Conservation (phyloP, 2,329 filamentous ascomycete species). For the Ophiostoma sp. region DNA sequence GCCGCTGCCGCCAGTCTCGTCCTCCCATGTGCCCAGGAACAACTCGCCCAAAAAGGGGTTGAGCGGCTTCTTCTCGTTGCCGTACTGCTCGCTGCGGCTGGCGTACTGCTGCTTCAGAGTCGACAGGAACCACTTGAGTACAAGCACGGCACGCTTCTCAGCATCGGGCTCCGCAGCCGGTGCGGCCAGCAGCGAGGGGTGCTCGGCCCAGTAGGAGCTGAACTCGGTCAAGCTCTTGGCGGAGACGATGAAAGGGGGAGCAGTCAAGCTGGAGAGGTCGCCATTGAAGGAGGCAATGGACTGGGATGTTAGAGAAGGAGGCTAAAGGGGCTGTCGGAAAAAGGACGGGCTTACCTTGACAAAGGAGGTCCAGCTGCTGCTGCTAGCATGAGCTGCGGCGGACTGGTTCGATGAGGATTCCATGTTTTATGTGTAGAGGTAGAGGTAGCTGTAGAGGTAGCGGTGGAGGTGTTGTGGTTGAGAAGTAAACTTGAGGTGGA, state of each 20-base stretch:
- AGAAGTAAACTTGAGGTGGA: background rate
- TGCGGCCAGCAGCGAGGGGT: conserved; percentile 72
- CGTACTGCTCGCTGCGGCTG: conserved; percentile 68
- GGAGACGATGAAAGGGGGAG: conserved; percentile 76
- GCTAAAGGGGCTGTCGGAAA: background rate
- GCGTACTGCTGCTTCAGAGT: conserved; percentile 84
- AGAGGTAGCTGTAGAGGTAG: background rate
- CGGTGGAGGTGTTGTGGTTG: background rate
- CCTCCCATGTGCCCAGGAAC: conserved; percentile 86
- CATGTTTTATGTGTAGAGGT: conserved; percentile 16
- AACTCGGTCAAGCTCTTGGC: conserved; percentile 74
- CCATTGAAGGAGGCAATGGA: conserved; percentile 79
- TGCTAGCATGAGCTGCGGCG: conserved; percentile 36
- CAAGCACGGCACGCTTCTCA: conserved; percentile 74
- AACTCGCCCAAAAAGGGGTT: conserved; percentile 96
- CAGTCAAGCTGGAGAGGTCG: conserved; percentile 73
- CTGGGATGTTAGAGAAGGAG: conserved; percentile 28
- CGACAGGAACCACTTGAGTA: conserved; percentile 94
- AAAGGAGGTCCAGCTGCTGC: conserved; percentile 48
- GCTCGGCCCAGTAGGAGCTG: conserved; percentile 77
- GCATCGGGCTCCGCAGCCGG: conserved; percentile 74
- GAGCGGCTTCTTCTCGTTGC: conserved; percentile 94
- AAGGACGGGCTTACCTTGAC: conserved; percentile 42
- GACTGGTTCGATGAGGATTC: conserved; percentile 22
- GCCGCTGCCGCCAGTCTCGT: conserved; percentile 59